Evolutionary conservation across 1,139 yeast species (phyloP).

Genomic region (Yamadazyma kanchanaburiensis): DNA sequence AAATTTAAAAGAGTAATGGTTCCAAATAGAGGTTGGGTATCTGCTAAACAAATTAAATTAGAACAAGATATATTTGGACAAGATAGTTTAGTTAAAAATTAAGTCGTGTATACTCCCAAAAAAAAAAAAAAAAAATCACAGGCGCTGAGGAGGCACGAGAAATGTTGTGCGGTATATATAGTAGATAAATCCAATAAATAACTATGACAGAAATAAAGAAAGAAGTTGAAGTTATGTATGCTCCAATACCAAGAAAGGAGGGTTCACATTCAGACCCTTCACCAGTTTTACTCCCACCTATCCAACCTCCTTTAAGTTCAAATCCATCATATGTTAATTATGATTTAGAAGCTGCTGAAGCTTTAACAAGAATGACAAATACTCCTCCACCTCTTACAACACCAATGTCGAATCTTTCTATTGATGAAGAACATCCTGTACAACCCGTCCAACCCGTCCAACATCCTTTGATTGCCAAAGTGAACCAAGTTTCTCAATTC

Average conservation of each 20-base stretch:
- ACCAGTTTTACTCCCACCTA: conserved; percentile 5
- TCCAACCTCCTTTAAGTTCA: conserved; percentile 1
- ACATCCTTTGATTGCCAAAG: conserved; percentile 45
- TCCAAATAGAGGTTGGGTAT: conserved; percentile 55
- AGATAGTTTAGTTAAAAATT: too few relatives aligned
- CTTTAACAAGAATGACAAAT: conserved; percentile 23
- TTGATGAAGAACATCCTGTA: conserved; percentile 11
- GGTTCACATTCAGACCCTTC: too few relatives aligned
- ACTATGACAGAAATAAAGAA: too few relatives aligned
- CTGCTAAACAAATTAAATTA: conserved; percentile 23
- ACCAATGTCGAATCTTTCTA: conserved; percentile 14
- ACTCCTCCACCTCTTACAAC: conserved; percentile 14
- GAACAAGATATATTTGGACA: conserved; percentile 21
- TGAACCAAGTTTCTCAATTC: conserved; percentile 41
- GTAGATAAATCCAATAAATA: too few relatives aligned
- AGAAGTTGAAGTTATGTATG: too few relatives aligned
- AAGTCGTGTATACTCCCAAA: too few relatives aligned
- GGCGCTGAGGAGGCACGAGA: too few relatives aligned
- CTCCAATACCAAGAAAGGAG: too few relatives aligned
- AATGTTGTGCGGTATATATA: too few relatives aligned
- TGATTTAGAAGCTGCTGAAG: conserved; percentile 34
- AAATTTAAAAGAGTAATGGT: conserved; percentile 44
- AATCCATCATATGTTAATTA: background rate
- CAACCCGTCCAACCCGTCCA: conserved; percentile 4
- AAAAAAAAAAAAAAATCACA: too few relatives aligned